Evolutionary conservation across 2,329 filamentous ascomycete genomes (phyloP), one percentile per base, ranked within the genome.

Genomic region (Amauroascus verrucosus): DNA sequence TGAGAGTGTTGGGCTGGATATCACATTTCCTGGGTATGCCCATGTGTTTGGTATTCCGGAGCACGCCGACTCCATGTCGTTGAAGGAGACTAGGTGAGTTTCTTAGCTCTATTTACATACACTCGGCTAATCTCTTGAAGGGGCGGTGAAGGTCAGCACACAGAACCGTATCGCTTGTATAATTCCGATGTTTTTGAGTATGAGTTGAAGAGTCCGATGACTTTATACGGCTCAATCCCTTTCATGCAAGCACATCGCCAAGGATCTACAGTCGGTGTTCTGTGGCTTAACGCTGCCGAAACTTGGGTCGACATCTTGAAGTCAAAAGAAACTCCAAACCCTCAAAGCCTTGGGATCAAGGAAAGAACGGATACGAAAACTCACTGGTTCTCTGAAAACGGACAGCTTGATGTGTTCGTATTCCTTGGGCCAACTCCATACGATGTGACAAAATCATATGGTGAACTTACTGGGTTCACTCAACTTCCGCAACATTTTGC

Each of bases 141-240:
- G 51, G 93, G 91, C 50, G 89, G 89, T 22, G 81, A 88, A 18
- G 88, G 86, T 57, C 87, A 88, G 62, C 88, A 93, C 69, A 76
- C 79, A 8, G 88, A 98, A 58, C 93, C 93, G 0, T 98, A 98
- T 72, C 82, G 93, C 35, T 72, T 98, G 69, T 96, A 96, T 75
- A 98, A 98, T 69, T 80, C 88, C 30, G 93, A 98, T 67, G 93
- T 98, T 9, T 98, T 98, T 62, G 93, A 98, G 72, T 98, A 98
- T 68, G 84, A 95, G 62, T 79, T 96, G 62, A 87, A 97, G 70
- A 97, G 89, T 69, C 90, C 93, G 0, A 98, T 98, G 93, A 97
- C 93, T 0, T 78, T 98, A 1, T 98, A 98, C 64, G 93, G 93
- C n/a, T 77, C 89, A 6, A 97, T 98, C 61, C 93, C 93, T 1